These are phyloP conservation scores for Eleusine coracana DNA, from an alignment of 176 grass and related monocot species.

Conservation along the genomic window DNA sequence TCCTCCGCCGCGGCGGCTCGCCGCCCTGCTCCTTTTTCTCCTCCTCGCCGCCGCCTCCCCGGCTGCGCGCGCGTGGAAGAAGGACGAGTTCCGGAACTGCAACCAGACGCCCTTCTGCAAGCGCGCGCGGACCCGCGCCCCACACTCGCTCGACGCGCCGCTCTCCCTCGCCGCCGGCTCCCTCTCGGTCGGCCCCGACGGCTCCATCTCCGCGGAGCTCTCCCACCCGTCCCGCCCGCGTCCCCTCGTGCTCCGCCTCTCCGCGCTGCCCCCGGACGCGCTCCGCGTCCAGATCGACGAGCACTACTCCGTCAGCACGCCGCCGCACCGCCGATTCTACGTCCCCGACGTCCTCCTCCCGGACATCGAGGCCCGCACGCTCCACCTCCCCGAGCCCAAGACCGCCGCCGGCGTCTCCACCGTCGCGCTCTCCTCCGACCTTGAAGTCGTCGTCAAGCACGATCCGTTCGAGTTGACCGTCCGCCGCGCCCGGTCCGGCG, in stretches of 20 bases:
- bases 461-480: constrained; percentile 77
- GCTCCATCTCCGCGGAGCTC: constrained; percentile 61
- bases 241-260: constrained; percentile 77
- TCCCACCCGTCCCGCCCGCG: constrained; percentile 52
- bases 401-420: constrained; percentile 46
- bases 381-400: constrained; percentile 61
- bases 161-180: constrained; percentile 60
- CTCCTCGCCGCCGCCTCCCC: constrained; percentile 32
- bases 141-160: constrained; percentile 75
- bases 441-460: constrained; percentile 71
- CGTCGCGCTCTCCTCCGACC: constrained; percentile 66
- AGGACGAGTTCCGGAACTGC: constrained; percentile 94
- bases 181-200: constrained; percentile 55
- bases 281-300: constrained; percentile 92
- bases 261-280: constrained; percentile 54
- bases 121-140: constrained; percentile 62
- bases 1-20: constrained; percentile 33
- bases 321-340: constrained; percentile 67
- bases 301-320: constrained; percentile 50
- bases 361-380: constrained; percentile 57
- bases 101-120: constrained; percentile 95
- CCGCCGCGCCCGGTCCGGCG: constrained; percentile 43
- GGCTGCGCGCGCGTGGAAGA: constrained; percentile 72
- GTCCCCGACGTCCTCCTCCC: constrained; percentile 83
- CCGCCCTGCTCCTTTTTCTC: constrained; percentile 32